Conservation (phyloP, 257 asterid genomes). For the Paulownia fortunei region DNA sequence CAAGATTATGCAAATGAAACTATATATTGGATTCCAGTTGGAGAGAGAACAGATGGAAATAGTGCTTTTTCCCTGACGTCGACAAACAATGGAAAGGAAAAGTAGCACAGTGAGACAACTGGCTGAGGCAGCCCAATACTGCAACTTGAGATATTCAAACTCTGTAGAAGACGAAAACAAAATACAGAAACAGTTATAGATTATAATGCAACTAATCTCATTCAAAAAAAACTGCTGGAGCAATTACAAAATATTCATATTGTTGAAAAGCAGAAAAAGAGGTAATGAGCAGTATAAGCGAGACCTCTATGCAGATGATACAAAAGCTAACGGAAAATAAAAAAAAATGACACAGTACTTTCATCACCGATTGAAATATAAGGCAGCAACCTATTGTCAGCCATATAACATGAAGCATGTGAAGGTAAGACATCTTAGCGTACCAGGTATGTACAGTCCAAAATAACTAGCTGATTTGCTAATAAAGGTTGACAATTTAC, state of each 20-base stretch:
- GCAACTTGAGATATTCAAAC: conserved; percentile 74
- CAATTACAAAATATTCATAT: not conserved
- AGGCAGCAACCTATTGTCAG: not conserved
- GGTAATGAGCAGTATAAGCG: not conserved
- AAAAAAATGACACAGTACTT: not conserved
- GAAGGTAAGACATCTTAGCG: conserved; percentile 5
- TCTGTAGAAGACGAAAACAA: conserved; percentile 52
- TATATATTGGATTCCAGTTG: conserved; percentile 40
- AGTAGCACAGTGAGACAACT: conserved; percentile 70
- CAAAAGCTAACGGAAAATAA: conserved; percentile 15
- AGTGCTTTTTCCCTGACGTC: conserved; percentile 37
- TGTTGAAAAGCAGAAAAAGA: not conserved
- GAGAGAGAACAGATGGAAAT: conserved; percentile 27
- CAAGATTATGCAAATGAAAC: conserved; percentile 48
- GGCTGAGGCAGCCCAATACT: conserved; percentile 77
- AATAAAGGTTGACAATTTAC: not conserved
- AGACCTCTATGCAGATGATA: conserved; percentile 16
- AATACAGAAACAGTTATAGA: conserved; percentile 14
- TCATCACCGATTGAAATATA: not conserved
- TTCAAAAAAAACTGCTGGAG: conserved; percentile 18
- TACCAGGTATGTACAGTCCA: not conserved
- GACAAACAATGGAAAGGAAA: conserved; percentile 54
- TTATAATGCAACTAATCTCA: not conserved
- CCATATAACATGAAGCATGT: conserved; percentile 11
- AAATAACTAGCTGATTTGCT: not conserved